Evolutionary conservation across 2,329 filamentous ascomycete genomes (phyloP).

Genomic region (Xylaria sp.): DNA sequence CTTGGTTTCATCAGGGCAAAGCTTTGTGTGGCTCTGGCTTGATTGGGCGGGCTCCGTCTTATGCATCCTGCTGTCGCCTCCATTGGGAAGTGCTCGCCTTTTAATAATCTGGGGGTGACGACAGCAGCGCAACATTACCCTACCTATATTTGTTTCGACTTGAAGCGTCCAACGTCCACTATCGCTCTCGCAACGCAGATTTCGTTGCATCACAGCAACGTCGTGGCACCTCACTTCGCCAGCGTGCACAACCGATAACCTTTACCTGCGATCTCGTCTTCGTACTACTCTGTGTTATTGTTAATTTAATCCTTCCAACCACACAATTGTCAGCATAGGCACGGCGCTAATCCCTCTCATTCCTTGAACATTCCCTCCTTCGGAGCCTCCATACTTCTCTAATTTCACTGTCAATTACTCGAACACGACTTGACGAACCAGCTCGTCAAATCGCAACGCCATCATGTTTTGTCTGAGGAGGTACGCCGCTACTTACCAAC

Average conservation of each 20-base stretch:
- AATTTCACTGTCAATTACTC: background rate
- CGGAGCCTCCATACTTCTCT: background rate
- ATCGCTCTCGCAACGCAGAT: background rate
- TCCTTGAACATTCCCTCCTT: background rate
- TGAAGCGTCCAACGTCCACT: slow-evolving; percentile 13
- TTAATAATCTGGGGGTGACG: slow-evolving; percentile 16
- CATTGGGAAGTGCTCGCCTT: background rate
- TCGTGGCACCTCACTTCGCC: slow-evolving; percentile 28
- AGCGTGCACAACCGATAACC: background rate
- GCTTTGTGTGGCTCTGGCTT: slow-evolving; percentile 5
- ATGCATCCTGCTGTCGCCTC: slow-evolving; percentile 23
- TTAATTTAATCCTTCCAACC: slow-evolving; percentile 1
- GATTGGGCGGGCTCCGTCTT: slow-evolving; percentile 14
- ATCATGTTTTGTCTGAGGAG: slow-evolving; percentile 72
- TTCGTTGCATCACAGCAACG: slow-evolving; percentile 22
- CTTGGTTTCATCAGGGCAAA: slow-evolving; percentile 1
- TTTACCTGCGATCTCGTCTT: background rate
- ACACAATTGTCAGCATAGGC: slow-evolving; percentile 17
- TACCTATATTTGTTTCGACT: slow-evolving; percentile 9
- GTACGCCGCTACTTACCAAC: slow-evolving; percentile 51
- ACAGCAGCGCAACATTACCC: slow-evolving; percentile 9
- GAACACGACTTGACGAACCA: slow-evolving; percentile 2
- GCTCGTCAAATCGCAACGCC: slow-evolving; percentile 11
- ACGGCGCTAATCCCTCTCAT: slow-evolving; percentile 10
- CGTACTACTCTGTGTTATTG: background rate